Percentiles rank a stretch among this genome's conserved stretches.
phyloP scores from a whole-genome alignment of 192 early-diverging fungal species.

The Ramicandelaber brevisporus region DNA sequence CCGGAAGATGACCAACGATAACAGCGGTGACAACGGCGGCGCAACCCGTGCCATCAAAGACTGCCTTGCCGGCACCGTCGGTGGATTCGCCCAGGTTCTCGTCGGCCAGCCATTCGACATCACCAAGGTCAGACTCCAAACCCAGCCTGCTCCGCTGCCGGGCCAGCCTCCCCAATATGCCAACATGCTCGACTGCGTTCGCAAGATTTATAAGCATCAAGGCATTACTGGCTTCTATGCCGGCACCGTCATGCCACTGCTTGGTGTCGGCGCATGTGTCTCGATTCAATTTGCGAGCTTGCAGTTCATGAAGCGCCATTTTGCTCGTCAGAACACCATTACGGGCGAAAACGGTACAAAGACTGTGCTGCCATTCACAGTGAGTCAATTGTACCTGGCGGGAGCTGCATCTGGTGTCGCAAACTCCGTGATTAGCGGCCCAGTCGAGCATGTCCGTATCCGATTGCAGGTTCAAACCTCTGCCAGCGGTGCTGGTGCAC shows the following conservation, averaged over 20 bases:
- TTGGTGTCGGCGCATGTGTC: conserved; percentile 87
- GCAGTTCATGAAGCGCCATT: conserved; percentile 66
- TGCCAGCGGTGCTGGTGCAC: conserved; percentile 10
- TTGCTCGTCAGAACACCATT: conserved; percentile 27
- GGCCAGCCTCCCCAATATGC: conserved; percentile 38
- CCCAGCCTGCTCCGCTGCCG: conserved; percentile 40
- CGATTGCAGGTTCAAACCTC: conserved; percentile 81
- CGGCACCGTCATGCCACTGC: conserved; percentile 78
- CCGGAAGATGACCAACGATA: too few relatives aligned
- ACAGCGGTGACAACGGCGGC: conserved; percentile 9
- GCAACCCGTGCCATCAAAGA: conserved; percentile 40
- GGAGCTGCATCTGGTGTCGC: conserved; percentile 71
- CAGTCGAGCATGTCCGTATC: conserved; percentile 89
- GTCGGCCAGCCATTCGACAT: conserved; percentile 62
- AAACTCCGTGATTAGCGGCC: conserved; percentile 71
- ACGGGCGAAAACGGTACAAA: too few relatives aligned
- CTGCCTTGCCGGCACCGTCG: conserved; percentile 42
- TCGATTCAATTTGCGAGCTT: conserved; percentile 90
- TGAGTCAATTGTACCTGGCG: conserved; percentile 57
- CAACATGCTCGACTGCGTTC: conserved; percentile 68
- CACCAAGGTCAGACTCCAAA: conserved; percentile 80
- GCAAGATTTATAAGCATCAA: conserved; percentile 56
- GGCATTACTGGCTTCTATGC: conserved; percentile 72
- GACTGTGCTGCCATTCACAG: conserved; percentile 26
- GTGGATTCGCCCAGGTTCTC: conserved; percentile 53